These are phyloP conservation scores for Paecilomyces formosus DNA, from an alignment of 2,329 filamentous ascomycete genomes.

Conservation along the genomic window DNA sequence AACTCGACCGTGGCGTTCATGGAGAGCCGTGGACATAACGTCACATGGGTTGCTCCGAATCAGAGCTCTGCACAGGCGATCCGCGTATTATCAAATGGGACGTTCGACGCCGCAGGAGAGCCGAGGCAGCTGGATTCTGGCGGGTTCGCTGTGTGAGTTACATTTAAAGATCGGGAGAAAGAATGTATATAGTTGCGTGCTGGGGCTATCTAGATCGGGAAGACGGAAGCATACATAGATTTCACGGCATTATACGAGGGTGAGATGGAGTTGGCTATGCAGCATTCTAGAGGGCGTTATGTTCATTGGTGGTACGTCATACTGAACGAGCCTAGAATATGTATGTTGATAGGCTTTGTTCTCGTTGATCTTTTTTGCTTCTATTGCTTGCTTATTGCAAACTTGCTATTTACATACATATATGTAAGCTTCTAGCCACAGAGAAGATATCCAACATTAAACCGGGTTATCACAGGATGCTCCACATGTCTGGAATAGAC, in stretches of 20 bases:
- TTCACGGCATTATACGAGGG: neutral
- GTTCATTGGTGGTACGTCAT: neutral
- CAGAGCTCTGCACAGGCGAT: slow-evolving; percentile 67
- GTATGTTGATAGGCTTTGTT: neutral
- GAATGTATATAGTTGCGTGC: neutral
- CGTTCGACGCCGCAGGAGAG: slow-evolving; percentile 71
- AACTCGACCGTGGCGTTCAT: slow-evolving; percentile 58
- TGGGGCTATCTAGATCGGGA: no score
- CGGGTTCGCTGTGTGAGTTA: slow-evolving; percentile 47
- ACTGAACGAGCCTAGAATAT: neutral
- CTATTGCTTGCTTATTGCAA: neutral
- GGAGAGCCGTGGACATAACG: slow-evolving; percentile 58
- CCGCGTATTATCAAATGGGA: slow-evolving; percentile 52
- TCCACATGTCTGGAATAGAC: no score
- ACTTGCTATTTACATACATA: neutral
- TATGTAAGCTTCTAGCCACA: neutral
- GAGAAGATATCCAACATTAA: neutral
- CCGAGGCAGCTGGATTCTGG: slow-evolving; percentile 65
- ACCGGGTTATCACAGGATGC: neutral
- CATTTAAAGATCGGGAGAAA: neutral
- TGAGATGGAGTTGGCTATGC: neutral
- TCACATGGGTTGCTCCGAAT: slow-evolving; percentile 59
- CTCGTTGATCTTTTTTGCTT: neutral
- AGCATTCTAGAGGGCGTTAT: neutral
- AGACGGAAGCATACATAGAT: neutral